These are phyloP conservation scores for Grigorovia transvaalensis DNA, from an alignment of 805 yeast species.

Conservation along the genomic window DNA sequence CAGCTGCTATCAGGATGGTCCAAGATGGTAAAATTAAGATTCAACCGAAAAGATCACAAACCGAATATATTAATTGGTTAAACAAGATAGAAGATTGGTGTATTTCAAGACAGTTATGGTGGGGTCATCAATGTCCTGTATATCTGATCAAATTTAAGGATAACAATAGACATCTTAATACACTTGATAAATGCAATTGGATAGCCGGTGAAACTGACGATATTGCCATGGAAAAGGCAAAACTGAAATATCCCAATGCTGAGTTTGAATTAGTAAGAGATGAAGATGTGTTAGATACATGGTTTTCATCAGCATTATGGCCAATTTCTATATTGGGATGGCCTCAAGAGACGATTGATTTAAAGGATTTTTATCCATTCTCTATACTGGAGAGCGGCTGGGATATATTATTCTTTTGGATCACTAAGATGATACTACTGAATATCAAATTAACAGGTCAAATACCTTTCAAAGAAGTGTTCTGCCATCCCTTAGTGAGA, in stretches of 20 bases:
- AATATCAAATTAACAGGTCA: constrained; percentile 74
- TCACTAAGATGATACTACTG: constrained; percentile 85
- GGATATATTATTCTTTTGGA: constrained; percentile 99
- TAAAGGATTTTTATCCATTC: constrained; percentile 74
- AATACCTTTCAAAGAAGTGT: constrained; percentile 88
- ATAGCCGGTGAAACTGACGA: constrained; percentile 72
- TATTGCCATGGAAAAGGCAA: constrained; percentile 79
- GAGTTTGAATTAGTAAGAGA: constrained; percentile 77
- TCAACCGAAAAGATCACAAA: constrained; percentile 75
- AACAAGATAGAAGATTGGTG: constrained; percentile 98
- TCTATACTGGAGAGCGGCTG: constrained; percentile 94
- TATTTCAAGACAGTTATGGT: constrained; percentile 85
- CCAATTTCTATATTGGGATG: constrained; percentile 93
- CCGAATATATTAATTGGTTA: constrained; percentile 89
- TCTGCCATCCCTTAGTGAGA: constrained; percentile 96
- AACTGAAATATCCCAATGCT: constrained; percentile 52
- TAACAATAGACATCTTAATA: constrained; percentile 32
- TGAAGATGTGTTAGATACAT: constrained; percentile 96
- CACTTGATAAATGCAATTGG: constrained; percentile 50
- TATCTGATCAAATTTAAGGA: constrained; percentile 78
- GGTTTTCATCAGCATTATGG: constrained; percentile 98
- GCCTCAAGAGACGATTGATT: constrained; percentile 70
- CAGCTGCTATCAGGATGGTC: constrained; percentile 74
- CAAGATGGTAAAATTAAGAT: constrained; percentile 68
- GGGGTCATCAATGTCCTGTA: constrained; percentile 98